Base-by-base conservation (phyloP, 2,329 filamentous ascomycete genomes). In the Colletotrichum graminicola region DNA sequence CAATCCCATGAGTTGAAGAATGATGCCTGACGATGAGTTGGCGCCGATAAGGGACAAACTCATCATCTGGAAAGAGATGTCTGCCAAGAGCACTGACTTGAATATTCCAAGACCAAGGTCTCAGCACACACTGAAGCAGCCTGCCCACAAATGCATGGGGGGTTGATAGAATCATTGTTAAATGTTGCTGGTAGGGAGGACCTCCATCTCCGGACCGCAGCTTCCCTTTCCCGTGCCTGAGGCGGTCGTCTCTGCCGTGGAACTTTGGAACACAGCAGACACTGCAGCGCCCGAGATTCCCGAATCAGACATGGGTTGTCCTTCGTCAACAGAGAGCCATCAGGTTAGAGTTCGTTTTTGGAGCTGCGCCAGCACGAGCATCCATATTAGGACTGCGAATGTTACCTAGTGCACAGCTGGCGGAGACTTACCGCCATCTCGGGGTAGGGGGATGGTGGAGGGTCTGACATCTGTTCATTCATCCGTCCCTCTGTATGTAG, bases 351-450 rank as follows among this genome's bases (percentile, higher is more conserved):
- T 70, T 55, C 41, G 21, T 49, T 36, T 23, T 41, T 43, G 43
- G 45, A 55, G 26, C 36, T 66, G 55, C 47, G 36, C 54, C 67
- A 47, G 47, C 49, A 63, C 39, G 45, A 54, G 7, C 47, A 60
- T 39, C 7, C 45, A 62, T 49, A 26, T 64, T 52, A 26, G 36
- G 32, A 60, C 43, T 57, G 62, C 45, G 21, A 62, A 55, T 60
- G 29, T 43, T 52, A 43, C 41, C 65, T 29, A 59, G 59, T 34
- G 36, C 23, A 59, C 45, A 54, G 36, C 34, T 43, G 55, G 49
- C 56, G 57, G 57, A 51, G 57, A 67, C 64, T 67, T 71, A 62
- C 67, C 56, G 57, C 56, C 62, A 56, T 71, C 67, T 71, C 49
- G 52, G 60, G 52, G 45, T 45, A 39, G 41, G 67, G 67, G 49